Base-by-base conservation (phyloP, 2,329 filamentous ascomycete genomes). In the Coniochaeta sp. region DNA sequence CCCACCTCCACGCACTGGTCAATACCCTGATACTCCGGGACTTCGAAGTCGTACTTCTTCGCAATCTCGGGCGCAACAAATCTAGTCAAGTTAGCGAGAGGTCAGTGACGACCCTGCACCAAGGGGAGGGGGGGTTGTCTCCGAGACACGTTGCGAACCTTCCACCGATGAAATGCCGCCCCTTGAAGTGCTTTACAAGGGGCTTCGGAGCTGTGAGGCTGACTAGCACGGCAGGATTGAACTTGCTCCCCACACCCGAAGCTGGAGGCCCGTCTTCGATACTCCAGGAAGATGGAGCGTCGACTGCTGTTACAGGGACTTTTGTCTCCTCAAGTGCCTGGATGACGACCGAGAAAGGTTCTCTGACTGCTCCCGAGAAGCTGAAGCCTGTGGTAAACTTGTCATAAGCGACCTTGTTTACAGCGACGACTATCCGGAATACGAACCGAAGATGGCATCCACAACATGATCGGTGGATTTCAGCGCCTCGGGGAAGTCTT, bases 151-250 rank as follows among this genome's bases (percentile, higher is more conserved):
- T 57, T 58, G 75, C 80, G 69, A 76, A 89, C 83, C 91, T 81
- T 59, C 95, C 95, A 8, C 95, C 95, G 59, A 99, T 74, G 70
- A 98, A 99, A 78, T 99, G 95, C 55, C 90, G 84, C 1, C 93
- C 95, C 63, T 79, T 85, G 73, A 96, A 99, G 72, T 86, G 85
- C 73, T 88, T 89, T 7, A 91, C 89, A 62, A 96, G 78, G 7
- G 93, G 93, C 76, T 99, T 99, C 3, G 95, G 92, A 10, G 95
- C 95, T 55, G 93, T 96, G 69, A 99, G 78, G 71, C 91, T 96
- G 65, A 99, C 87, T 61, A 99, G 78, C 22, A 88, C 87, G 36
- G 82, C 79, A 65, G 95, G 95, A 77, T 90, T 87, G 70, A 96
- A 98, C 4, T 81, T 85, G 68, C 88, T 88, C 0, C 92, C 93